Evolutionary conservation across 352 stramenopile genomes (phyloP), one percentile per base, ranked within the genome.

Genomic region (Phytophthora pluvialis): DNA sequence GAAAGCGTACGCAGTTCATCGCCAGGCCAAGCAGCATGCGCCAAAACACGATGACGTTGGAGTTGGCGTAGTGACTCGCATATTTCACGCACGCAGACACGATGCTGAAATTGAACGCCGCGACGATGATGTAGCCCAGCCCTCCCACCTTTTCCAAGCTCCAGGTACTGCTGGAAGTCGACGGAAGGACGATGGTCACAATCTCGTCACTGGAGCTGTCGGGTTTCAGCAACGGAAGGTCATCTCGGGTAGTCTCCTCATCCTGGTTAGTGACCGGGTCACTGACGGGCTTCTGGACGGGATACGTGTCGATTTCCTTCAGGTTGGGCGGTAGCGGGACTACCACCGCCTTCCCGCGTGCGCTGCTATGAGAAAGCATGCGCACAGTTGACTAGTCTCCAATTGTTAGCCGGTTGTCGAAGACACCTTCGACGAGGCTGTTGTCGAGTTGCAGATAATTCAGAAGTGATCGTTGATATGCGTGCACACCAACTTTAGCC

Each of bases 51-150:
- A 62, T 70, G 18, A 84, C 72, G 39, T 88, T 73, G 15, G 82
- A 82, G 15, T 68, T 64, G n/a, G 82, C 50, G 31, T 70, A 53
- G 21, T 65, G 62, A 18, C 77, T 84, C 5, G 75, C 70, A 46
- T 68, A 78, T 53, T 91, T 91, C 65, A 89, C 56, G 49, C 80
- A 81, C 4, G 52, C 62, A 4, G 80, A 87, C 21, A 81, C 80
- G 61, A 86, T 67, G 47, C 82, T 91, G 60, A 88, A 87, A 58
- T 76, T 83, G 46, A 91, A 75, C 2, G 76, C 73, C 0, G 82
- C 65, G 10, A 81, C 55, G 0, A 75, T 58, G 39, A 90, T 79
- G 40, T 75, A 83, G 1, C 52, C 61, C 4, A 90, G 60, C 3
- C 64, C 75, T 15, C 66, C 49, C 11, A 77, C 18, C 3, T 68